Evolutionary conservation across 768 basidiomycete genomes (phyloP).

Genomic region (Pleurotus pulmonarius): DNA sequence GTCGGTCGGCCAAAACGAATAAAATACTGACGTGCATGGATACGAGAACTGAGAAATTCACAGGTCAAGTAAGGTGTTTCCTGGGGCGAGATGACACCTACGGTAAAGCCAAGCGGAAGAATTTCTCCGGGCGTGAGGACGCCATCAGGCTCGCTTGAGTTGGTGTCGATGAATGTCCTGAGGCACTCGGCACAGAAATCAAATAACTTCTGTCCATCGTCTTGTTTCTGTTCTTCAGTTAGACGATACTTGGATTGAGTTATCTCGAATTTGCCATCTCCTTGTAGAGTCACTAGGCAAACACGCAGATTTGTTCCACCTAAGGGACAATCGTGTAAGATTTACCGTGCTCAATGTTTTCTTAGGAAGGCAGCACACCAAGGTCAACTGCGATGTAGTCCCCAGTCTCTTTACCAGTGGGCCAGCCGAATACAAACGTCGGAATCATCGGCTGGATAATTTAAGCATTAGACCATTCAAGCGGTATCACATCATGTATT

Average conservation of each 20-base stretch:
- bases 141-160: slow-evolving; percentile 49
- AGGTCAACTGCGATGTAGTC: slow-evolving; percentile 90
- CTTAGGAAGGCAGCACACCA: slow-evolving; percentile 40
- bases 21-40: slow-evolving; percentile 76
- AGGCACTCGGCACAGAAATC: slow-evolving; percentile 97
- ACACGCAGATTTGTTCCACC: slow-evolving; percentile 98
- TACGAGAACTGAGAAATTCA: slow-evolving; percentile 74
- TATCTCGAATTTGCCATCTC: slow-evolving; percentile 95
- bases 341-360: background rate
- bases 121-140: slow-evolving; percentile 47
- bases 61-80: slow-evolving; percentile 9
- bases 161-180: slow-evolving; percentile 81
- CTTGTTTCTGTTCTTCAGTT: slow-evolving; percentile 96
- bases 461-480: slow-evolving; percentile 6
- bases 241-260: slow-evolving; percentile 97
- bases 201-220: slow-evolving; percentile 92
- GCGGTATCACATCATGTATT: background rate
- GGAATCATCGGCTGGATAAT: slow-evolving; percentile 85
- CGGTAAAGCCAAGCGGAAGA: slow-evolving; percentile 91
- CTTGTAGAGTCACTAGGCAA: slow-evolving; percentile 90
- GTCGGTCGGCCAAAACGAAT: background rate
- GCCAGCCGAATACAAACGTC: slow-evolving; percentile 96
- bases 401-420: slow-evolving; percentile 83
- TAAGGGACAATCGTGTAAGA: slow-evolving; percentile 21
- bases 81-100: slow-evolving; percentile 34